These are phyloP conservation scores for bread wheat (Triticum aestivum) DNA, from an alignment of 176 grass and related monocot genomes.

Conservation along the genomic window DNA sequence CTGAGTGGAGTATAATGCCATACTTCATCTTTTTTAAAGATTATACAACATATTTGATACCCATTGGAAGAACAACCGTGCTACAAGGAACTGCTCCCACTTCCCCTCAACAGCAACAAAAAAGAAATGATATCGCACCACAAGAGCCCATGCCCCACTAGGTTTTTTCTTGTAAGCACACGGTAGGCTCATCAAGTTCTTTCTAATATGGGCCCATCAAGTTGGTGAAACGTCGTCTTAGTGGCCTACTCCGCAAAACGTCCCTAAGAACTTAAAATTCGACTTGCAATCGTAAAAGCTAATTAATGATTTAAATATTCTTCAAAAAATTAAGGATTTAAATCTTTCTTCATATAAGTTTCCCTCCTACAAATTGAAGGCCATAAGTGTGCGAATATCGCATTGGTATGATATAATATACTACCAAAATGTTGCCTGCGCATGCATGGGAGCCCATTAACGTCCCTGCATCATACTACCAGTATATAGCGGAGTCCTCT, in stretches of 20 bases:
- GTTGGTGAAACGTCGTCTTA: background rate
- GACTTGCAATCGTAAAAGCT: too few species aligned
- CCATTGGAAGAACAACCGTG: background rate
- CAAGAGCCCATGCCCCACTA: background rate
- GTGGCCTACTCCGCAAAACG: background rate
- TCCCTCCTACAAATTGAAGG: background rate
- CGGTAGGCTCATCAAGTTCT: too few species aligned
- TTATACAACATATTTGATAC: background rate
- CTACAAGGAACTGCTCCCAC: background rate
- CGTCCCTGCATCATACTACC: background rate
- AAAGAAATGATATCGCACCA: background rate
- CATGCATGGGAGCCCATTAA: background rate
- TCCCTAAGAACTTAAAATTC: background rate
- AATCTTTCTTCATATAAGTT: background rate
- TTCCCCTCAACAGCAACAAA: background rate
- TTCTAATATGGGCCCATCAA: too few species aligned
- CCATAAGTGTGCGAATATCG: background rate
- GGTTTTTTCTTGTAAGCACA: background rate
- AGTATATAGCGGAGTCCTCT: too few species aligned
- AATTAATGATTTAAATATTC: too few species aligned
- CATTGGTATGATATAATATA: background rate
- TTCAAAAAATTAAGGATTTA: too few species aligned
- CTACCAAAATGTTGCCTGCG: background rate
- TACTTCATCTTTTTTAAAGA: background rate
- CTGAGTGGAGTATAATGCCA: constrained; percentile 30